Evolutionary conservation across 192 early-diverging fungal species (phyloP).

Genomic region (Coemansia sp.): DNA sequence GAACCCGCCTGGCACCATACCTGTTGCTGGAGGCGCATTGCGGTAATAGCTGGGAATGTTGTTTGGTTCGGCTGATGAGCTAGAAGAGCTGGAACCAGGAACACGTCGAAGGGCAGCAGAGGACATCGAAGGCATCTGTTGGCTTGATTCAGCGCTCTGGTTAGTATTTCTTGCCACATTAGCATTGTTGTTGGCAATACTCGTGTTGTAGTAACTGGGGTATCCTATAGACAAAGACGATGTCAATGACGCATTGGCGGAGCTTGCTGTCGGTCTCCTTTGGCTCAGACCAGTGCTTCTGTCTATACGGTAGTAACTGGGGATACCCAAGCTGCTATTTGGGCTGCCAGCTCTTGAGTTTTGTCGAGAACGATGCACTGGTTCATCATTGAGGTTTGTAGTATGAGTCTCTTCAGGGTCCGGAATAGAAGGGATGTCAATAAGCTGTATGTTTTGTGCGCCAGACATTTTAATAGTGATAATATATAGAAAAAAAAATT

Average conservation of each 20-base stretch:
- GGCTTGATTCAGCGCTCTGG: neutral
- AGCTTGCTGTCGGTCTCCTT: too few species aligned
- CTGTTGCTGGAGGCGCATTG: neutral
- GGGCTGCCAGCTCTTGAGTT: slow-evolving; percentile 4
- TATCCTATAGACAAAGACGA: too few species aligned
- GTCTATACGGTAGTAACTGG: too few species aligned
- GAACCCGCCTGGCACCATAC: neutral
- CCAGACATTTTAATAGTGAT: neutral
- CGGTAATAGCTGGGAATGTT: neutral
- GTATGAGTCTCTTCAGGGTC: neutral
- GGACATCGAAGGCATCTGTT: too few species aligned
- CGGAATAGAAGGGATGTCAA: neutral
- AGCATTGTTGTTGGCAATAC: neutral
- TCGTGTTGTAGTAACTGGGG: too few species aligned
- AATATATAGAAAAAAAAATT: neutral
- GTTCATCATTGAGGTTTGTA: neutral
- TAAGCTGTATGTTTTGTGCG: neutral
- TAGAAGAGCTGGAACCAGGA: neutral
- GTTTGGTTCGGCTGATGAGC: neutral
- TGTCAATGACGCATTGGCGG: too few species aligned
- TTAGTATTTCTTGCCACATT: neutral
- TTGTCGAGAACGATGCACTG: neutral
- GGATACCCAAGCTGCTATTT: neutral
- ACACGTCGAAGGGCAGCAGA: neutral
- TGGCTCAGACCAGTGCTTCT: too few species aligned